Percentiles rank a stretch among this genome's conserved stretches.
Evolutionary conservation across 208 protist species (phyloP).

Genomic region (Tritrichomonas foetus): DNA sequence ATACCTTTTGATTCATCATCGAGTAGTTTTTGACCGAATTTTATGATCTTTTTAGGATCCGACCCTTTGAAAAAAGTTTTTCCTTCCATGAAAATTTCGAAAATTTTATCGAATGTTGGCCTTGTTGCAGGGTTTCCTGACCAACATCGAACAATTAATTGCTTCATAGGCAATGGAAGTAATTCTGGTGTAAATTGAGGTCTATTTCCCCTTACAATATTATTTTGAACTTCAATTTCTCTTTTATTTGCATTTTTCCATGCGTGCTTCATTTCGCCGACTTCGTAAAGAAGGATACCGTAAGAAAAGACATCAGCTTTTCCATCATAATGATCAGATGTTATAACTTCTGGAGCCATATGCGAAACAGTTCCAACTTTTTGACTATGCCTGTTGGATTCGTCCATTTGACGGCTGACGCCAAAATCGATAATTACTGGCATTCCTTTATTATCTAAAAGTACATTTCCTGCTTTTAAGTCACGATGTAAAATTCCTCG

Average conservation of each 20-base stretch:
- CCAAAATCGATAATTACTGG: neutral
- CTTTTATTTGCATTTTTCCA: neutral
- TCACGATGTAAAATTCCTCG: neutral
- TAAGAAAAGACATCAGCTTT: constrained; percentile 25
- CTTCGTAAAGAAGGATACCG: neutral
- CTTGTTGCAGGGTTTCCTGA: neutral
- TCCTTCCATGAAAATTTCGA: neutral
- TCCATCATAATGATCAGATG: neutral
- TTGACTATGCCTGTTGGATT: neutral
- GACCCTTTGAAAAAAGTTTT: neutral
- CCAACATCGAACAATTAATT: neutral
- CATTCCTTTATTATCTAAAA: neutral
- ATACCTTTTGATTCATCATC: neutral
- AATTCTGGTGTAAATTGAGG: neutral
- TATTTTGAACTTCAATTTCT: neutral
- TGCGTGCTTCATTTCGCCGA: neutral
- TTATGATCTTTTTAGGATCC: neutral
- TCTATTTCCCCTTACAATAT: neutral
- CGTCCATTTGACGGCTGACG: neutral
- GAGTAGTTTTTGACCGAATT: neutral
- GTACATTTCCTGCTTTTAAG: neutral
- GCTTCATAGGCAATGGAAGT: neutral
- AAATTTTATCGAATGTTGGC: neutral
- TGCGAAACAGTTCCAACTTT: neutral
- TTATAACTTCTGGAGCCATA: neutral